phyloP scores from a whole-genome alignment of 1,284 basidiomycete genomes.

The Ceratobasidium papillatum region DNA sequence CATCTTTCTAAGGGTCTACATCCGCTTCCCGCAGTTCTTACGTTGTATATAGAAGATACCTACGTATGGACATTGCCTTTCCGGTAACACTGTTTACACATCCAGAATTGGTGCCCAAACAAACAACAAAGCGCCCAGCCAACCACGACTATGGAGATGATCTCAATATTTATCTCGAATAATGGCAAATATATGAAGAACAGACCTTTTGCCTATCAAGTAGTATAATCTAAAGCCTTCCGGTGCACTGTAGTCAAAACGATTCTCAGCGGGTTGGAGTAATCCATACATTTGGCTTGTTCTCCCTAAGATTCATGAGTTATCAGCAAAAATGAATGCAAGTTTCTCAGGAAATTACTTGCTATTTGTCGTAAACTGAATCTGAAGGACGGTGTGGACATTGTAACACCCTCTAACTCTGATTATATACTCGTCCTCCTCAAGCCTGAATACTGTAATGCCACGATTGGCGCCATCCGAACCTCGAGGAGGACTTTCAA shows the following conservation, averaged over 20 bases:
- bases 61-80: too few species aligned
- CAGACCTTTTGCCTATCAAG: slow-evolving; percentile 7
- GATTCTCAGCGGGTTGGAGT: too few species aligned
- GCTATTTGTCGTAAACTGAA: slow-evolving; percentile 5
- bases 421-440: background rate
- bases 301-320: background rate
- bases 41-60: too few species aligned
- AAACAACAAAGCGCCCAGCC: background rate
- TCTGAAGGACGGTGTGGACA: background rate
- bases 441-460: background rate
- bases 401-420: background rate
- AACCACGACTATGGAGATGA: background rate
- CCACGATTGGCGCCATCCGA: background rate
- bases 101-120: slow-evolving; percentile 1
- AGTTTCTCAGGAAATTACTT: background rate
- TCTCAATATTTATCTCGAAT: background rate
- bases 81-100: background rate
- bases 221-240: background rate
- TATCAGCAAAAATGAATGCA: background rate
- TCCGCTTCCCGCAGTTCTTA: too few species aligned
- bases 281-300: background rate
- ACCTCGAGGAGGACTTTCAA: background rate
- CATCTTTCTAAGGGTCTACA: too few species aligned
- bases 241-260: background rate
- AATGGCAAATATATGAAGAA: background rate